Conservation (phyloP, 2,329 filamentous ascomycete genomes). For the Colletotrichum sidae region DNA sequence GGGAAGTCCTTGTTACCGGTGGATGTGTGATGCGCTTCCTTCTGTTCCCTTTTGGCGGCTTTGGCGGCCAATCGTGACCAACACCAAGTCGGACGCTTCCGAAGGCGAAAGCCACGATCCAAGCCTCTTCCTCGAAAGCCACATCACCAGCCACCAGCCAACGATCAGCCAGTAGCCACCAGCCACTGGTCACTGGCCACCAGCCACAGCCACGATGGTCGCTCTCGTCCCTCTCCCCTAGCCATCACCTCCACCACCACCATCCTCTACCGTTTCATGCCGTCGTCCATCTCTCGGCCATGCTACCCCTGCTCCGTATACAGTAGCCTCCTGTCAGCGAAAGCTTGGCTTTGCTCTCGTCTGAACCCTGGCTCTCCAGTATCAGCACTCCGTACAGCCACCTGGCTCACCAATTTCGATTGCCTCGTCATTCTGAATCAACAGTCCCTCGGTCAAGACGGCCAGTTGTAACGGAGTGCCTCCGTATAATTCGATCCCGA, state of each 20-base stretch:
- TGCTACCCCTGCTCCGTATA: conserved; percentile 13
- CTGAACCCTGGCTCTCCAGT: conserved; percentile 8
- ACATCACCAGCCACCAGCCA: background rate
- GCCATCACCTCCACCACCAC: background rate
- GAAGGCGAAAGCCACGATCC: background rate
- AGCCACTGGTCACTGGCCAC: too few species aligned
- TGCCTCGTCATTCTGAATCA: background rate
- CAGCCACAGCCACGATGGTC: conserved; percentile 4
- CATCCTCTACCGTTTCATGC: conserved; percentile 20
- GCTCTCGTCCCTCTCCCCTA: background rate
- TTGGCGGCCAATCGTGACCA: too few species aligned
- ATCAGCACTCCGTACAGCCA: too few species aligned
- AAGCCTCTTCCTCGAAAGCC: background rate
- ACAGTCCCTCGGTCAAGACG: background rate
- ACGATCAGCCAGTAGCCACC: background rate
- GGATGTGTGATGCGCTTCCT: background rate
- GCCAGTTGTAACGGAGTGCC: background rate
- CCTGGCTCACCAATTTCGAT: conserved; percentile 9
- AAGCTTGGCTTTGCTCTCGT: conserved; percentile 32
- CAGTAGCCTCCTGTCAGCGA: conserved; percentile 34
- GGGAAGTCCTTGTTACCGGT: background rate
- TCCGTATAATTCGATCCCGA: background rate
- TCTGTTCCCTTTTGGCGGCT: background rate
- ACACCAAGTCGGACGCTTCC: conserved; percentile 13
- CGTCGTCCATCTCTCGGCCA: background rate